These are phyloP conservation scores for Epichloe sylvatica DNA, from an alignment of 2,329 filamentous ascomycete species.

Conservation along the genomic window DNA sequence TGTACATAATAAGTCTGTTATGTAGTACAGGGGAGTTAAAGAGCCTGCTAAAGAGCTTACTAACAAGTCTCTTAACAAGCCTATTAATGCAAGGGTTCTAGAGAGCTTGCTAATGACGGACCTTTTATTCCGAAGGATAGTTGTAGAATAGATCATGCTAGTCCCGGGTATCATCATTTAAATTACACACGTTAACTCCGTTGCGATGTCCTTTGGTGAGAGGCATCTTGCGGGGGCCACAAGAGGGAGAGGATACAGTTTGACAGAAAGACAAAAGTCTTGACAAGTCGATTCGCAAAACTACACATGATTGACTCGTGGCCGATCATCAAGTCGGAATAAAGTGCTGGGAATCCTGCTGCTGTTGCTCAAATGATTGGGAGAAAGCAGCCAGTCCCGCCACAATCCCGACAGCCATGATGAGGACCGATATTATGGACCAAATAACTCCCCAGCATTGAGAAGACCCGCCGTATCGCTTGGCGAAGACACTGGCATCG, in stretches of 20 bases:
- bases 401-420: conserved; percentile 63
- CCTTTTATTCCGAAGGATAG: too few species aligned
- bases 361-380: conserved; percentile 53
- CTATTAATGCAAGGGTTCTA: too few species aligned
- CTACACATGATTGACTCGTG: too few species aligned
- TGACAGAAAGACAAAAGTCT: not conserved
- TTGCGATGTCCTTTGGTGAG: too few species aligned
- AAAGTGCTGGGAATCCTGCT: conserved; percentile 54
- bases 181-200: not conserved
- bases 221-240: too few species aligned
- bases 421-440: conserved; percentile 55
- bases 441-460: conserved; percentile 72
- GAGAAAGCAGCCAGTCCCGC: conserved; percentile 65
- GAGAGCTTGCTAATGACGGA: too few species aligned
- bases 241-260: too few species aligned
- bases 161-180: not conserved
- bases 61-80: too few species aligned
- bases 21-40: too few species aligned
- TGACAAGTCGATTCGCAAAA: not conserved
- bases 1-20: too few species aligned
- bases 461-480: conserved; percentile 64
- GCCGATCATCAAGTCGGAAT: conserved; percentile 30
- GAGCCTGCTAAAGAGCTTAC: too few species aligned
- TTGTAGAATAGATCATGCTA: not conserved
- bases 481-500: conserved; percentile 65